phyloP scores from a whole-genome alignment of 768 basidiomycete species.

The Mrakia blollopis region DNA sequence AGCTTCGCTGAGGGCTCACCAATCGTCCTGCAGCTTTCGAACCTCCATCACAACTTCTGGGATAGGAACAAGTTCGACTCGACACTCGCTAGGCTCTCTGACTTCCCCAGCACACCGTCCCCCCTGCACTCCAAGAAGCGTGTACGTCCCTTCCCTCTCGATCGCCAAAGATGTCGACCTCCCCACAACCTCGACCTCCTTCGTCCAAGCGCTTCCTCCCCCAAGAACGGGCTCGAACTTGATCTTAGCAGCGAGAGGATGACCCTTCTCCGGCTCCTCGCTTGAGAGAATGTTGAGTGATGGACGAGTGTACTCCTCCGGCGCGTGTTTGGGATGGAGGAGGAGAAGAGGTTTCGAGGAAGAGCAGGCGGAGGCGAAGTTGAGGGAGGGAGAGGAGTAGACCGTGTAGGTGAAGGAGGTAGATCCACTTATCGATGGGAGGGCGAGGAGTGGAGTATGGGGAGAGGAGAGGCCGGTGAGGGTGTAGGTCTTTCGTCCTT shows the following conservation, averaged over 20 bases:
- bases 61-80: slow-evolving; percentile 9
- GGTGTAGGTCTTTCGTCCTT: slow-evolving; percentile 28
- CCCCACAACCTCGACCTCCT: slow-evolving; percentile 55
- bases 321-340: slow-evolving; percentile 47
- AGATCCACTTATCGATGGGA: slow-evolving; percentile 1
- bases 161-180: slow-evolving; percentile 47
- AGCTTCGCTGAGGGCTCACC: slow-evolving; percentile 7
- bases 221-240: slow-evolving; percentile 55
- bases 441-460: slow-evolving; percentile 2
- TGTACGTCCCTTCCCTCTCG: slow-evolving; percentile 16
- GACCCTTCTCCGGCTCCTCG: slow-evolving; percentile 53
- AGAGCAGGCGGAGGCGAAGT: slow-evolving; percentile 10
- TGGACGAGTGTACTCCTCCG: slow-evolving; percentile 55
- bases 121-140: slow-evolving; percentile 4
- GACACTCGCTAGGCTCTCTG: slow-evolving; percentile 29
- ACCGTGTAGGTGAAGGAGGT: slow-evolving; percentile 15
- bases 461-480: slow-evolving; percentile 25
- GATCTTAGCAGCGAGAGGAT: slow-evolving; percentile 57
- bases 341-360: slow-evolving; percentile 21
- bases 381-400: slow-evolving; percentile 20
- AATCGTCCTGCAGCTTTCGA: slow-evolving; percentile 25
- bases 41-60: slow-evolving; percentile 23
- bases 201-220: slow-evolving; percentile 58
- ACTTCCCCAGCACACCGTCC: slow-evolving; percentile 27
- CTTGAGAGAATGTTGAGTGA: slow-evolving; percentile 53